Evolutionary conservation across 352 stramenopile genomes (phyloP).

Genomic region (Aphanomyces invadans): DNA sequence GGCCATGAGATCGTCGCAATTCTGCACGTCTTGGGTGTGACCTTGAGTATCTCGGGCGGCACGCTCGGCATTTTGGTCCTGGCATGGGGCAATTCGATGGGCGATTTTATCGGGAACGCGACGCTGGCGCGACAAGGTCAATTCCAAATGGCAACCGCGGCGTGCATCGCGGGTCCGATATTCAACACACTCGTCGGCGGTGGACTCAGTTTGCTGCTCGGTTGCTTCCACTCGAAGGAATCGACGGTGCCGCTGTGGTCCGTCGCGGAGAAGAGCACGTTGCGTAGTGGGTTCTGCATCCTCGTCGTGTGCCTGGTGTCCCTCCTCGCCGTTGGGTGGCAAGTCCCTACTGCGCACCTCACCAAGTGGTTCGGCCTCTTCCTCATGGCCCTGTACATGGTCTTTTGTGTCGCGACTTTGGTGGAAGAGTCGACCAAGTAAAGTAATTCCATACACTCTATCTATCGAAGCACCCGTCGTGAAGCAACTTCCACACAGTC

Average conservation of each 20-base stretch:
- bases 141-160: slow-evolving; percentile 44
- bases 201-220: slow-evolving; percentile 27
- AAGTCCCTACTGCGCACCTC: slow-evolving; percentile 6
- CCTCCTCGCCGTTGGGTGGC: slow-evolving; percentile 14
- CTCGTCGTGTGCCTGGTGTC: slow-evolving; percentile 21
- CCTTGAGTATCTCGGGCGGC: slow-evolving; percentile 47
- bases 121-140: slow-evolving; percentile 80
- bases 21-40: slow-evolving; percentile 46
- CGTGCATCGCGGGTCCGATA: slow-evolving; percentile 34
- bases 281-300: slow-evolving; percentile 27
- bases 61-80: slow-evolving; percentile 85
- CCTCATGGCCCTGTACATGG: slow-evolving; percentile 24
- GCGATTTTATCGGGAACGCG: slow-evolving; percentile 80
- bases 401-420: slow-evolving; percentile 26
- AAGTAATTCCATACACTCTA: not conserved
- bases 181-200: slow-evolving; percentile 35
- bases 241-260: slow-evolving; percentile 20
- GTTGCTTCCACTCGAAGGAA: slow-evolving; percentile 20
- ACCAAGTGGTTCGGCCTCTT: slow-evolving; percentile 27
- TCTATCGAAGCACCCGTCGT: too few relatives aligned
- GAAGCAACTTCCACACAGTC: too few relatives aligned
- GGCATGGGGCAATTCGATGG: slow-evolving; percentile 83
- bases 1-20: slow-evolving; percentile 24
- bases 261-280: slow-evolving; percentile 24
- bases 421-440: slow-evolving; percentile 10